phyloP scores from a whole-genome alignment of 768 basidiomycete species.

The Mycena vitilis region DNA sequence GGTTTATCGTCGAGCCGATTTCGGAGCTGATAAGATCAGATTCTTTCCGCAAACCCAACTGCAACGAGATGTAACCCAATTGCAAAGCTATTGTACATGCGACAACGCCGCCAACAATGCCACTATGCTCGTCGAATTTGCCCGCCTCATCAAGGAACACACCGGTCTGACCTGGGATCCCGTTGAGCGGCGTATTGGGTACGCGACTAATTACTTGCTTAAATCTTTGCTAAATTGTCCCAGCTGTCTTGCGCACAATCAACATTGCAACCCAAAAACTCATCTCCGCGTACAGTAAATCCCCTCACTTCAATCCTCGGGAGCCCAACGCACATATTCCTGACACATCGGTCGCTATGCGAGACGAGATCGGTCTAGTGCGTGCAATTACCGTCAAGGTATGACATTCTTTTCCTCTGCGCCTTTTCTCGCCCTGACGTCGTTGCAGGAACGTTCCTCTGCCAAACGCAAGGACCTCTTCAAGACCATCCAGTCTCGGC shows the following conservation, averaged over 20 bases:
- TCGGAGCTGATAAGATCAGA: no score
- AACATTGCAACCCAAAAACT: slow-evolving; percentile 27
- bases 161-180: no score
- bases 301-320: slow-evolving; percentile 12
- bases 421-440: slow-evolving; percentile 14
- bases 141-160: no score
- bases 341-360: not conserved
- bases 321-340: slow-evolving; percentile 27
- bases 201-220: not conserved
- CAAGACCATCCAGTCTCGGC: slow-evolving; percentile 33
- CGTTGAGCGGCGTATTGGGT: no score
- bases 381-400: slow-evolving; percentile 43
- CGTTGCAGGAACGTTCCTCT: slow-evolving; percentile 38
- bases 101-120: no score
- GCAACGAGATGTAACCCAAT: no score
- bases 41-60: no score
- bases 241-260: slow-evolving; percentile 2
- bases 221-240: no score
- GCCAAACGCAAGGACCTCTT: slow-evolving; percentile 41
- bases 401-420: not conserved
- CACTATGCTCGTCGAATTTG: no score
- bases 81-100: no score
- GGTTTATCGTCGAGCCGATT: no score
- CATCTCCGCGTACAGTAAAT: slow-evolving; percentile 26
- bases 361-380: slow-evolving; percentile 40